A percentile compares a stretch with the other conserved stretches of the same genome.
These are phyloP conservation scores for Pichia nakasei DNA, from an alignment of 805 yeast genomes.

Conservation along the genomic window DNA sequence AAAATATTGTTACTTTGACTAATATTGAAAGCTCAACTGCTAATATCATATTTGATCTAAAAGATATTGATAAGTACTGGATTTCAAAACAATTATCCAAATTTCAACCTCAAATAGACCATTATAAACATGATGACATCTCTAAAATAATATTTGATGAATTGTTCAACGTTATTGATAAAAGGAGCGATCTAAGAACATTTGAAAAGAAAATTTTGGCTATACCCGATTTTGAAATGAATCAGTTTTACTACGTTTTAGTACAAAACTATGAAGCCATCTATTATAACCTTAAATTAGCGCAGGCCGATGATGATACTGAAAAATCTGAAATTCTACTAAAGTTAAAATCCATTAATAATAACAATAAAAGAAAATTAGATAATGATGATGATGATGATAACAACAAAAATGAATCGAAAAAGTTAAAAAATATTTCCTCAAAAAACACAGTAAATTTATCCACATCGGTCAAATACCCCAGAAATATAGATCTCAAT, in stretches of 20 bases:
- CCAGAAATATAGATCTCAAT: constrained; percentile 55
- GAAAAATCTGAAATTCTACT: constrained; percentile 31
- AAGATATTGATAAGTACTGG: constrained; percentile 34
- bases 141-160: constrained; percentile 32
- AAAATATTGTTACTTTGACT: constrained; percentile 13
- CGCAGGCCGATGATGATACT: constrained; percentile 15
- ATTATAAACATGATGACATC: constrained; percentile 27
- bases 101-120: constrained; percentile 28
- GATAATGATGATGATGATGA: constrained; percentile 6
- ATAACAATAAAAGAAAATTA: constrained; percentile 28
- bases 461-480: constrained; percentile 24
- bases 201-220: constrained; percentile 49
- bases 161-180: constrained; percentile 26
- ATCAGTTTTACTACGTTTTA: constrained; percentile 40
- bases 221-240: constrained; percentile 42
- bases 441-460: neutral
- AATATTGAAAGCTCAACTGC: constrained; percentile 6
- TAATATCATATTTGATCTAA: constrained; percentile 11
- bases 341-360: constrained; percentile 36
- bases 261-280: constrained; percentile 33
- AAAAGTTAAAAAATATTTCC: neutral
- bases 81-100: constrained; percentile 41
- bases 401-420: constrained; percentile 5
- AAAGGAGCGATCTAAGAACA: constrained; percentile 29
- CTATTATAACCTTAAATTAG: constrained; percentile 23